These are phyloP conservation scores for Arachis hypogaea DNA, from an alignment of 306 rosid species.

Conservation along the genomic window DNA sequence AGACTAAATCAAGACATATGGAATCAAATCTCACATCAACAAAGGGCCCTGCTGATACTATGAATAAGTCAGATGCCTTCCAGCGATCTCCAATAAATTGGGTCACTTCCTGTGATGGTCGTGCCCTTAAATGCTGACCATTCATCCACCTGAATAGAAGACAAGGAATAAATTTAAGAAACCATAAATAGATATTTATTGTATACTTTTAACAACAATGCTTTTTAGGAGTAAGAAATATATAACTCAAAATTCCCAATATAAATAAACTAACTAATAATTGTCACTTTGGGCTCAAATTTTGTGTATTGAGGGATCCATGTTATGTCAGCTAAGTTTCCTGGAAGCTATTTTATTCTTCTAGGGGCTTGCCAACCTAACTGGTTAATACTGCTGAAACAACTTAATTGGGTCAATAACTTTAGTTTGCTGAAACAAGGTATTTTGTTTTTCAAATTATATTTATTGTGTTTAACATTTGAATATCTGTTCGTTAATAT, in stretches of 20 bases:
- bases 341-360: slow-evolving; percentile 12
- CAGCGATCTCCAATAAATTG: slow-evolving; percentile 76
- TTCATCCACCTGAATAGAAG: slow-evolving; percentile 85
- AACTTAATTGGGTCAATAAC: background rate
- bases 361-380: background rate
- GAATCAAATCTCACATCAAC: slow-evolving; percentile 62
- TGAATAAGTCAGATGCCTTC: slow-evolving; percentile 71
- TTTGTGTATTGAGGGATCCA: slow-evolving; percentile 11
- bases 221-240: slow-evolving; percentile 12
- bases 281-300: slow-evolving; percentile 4
- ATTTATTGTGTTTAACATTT: slow-evolving; percentile 15
- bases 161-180: slow-evolving; percentile 19
- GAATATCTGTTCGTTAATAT: slow-evolving; percentile 27
- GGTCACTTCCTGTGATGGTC: slow-evolving; percentile 67
- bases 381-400: background rate
- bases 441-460: slow-evolving; percentile 19
- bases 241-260: slow-evolving; percentile 6
- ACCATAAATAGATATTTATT: background rate
- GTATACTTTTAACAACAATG: slow-evolving; percentile 11
- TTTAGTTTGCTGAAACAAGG: slow-evolving; percentile 1
- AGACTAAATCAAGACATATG: slow-evolving; percentile 34
- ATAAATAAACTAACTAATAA: slow-evolving; percentile 7
- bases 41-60: slow-evolving; percentile 69
- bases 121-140: slow-evolving; percentile 87
- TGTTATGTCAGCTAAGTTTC: slow-evolving; percentile 19